Evolutionary conservation across 768 basidiomycete genomes (phyloP).

Genomic region (Russula brevipes): DNA sequence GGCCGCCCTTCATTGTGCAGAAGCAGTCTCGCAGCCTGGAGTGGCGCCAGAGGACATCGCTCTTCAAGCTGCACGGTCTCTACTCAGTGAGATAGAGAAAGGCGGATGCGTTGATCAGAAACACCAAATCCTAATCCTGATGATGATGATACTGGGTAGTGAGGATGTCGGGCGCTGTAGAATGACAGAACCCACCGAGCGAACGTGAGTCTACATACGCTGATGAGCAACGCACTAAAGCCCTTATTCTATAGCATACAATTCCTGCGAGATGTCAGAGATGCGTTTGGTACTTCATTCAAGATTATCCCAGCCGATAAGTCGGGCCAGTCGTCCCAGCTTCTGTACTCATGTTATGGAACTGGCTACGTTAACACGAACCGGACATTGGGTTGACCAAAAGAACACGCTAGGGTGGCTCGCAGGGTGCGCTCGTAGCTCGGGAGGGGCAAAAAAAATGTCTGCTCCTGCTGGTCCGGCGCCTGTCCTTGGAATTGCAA

Average conservation of each 20-base stretch:
- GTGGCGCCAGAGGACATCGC: slow-evolving; percentile 92
- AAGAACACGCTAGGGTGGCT: background rate
- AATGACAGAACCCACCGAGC: slow-evolving; percentile 76
- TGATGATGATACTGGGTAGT: slow-evolving; percentile 94
- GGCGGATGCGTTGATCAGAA: slow-evolving; percentile 91
- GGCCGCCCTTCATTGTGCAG: slow-evolving; percentile 78
- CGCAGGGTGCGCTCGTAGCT: no score
- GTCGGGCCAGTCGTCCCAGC: slow-evolving; percentile 47
- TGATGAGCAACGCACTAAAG: slow-evolving; percentile 15
- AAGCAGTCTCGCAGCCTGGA: slow-evolving; percentile 77
- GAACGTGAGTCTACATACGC: slow-evolving; percentile 46
- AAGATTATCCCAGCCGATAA: slow-evolving; percentile 69
- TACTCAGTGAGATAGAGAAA: slow-evolving; percentile 70
- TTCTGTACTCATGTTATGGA: slow-evolving; percentile 87
- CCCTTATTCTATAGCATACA: slow-evolving; percentile 60
- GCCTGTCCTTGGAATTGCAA: no score
- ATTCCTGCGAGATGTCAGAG: slow-evolving; percentile 76
- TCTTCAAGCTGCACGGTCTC: slow-evolving; percentile 66
- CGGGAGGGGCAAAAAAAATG: no score
- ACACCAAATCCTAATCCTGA: slow-evolving; percentile 79
- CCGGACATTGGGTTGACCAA: slow-evolving; percentile 57
- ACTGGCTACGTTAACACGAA: slow-evolving; percentile 89
- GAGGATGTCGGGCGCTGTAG: slow-evolving; percentile 91
- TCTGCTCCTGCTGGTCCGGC: no score
- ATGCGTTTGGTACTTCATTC: slow-evolving; percentile 88